These are phyloP conservation scores for Orbilia javanica DNA, from an alignment of 2,329 filamentous ascomycete species.

Conservation along the genomic window DNA sequence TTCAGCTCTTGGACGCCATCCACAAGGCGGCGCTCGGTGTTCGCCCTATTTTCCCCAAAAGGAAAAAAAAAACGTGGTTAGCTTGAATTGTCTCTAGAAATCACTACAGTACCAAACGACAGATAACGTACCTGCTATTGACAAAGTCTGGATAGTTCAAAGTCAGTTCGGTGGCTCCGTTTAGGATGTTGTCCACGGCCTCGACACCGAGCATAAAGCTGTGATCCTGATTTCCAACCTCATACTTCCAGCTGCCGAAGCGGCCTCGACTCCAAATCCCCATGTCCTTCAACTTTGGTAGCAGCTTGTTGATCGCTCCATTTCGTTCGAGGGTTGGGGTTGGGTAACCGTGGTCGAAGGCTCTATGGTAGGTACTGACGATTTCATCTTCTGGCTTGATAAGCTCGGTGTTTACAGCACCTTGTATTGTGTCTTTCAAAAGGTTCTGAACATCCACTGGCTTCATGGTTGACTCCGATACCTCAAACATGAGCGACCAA, in stretches of 20 bases:
- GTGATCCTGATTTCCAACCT: slow-evolving; percentile 79
- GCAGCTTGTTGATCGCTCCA: slow-evolving; percentile 88
- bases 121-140: slow-evolving; percentile 70
- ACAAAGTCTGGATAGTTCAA: slow-evolving; percentile 98
- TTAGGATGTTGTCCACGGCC: slow-evolving; percentile 89
- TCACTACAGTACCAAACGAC: too few species aligned
- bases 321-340: slow-evolving; percentile 95
- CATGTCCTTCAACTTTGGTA: slow-evolving; percentile 90
- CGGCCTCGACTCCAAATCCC: slow-evolving; percentile 96
- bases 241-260: slow-evolving; percentile 98
- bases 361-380: slow-evolving; percentile 96
- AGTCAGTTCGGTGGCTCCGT: slow-evolving; percentile 88
- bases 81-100: background rate
- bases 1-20: slow-evolving; percentile 63
- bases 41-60: slow-evolving; percentile 61
- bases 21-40: slow-evolving; percentile 65
- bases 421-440: slow-evolving; percentile 91
- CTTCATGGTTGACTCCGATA: slow-evolving; percentile 96
- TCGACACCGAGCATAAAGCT: slow-evolving; percentile 97
- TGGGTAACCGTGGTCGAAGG: slow-evolving; percentile 98
- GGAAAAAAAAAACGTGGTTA: too few species aligned
- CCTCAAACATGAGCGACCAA: slow-evolving; percentile 99
- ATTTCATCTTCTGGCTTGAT: slow-evolving; percentile 91
- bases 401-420: slow-evolving; percentile 98
- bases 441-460: slow-evolving; percentile 88